Base-by-base conservation (phyloP, 345 rosid genomes). In the Salix arbutifolia region DNA sequence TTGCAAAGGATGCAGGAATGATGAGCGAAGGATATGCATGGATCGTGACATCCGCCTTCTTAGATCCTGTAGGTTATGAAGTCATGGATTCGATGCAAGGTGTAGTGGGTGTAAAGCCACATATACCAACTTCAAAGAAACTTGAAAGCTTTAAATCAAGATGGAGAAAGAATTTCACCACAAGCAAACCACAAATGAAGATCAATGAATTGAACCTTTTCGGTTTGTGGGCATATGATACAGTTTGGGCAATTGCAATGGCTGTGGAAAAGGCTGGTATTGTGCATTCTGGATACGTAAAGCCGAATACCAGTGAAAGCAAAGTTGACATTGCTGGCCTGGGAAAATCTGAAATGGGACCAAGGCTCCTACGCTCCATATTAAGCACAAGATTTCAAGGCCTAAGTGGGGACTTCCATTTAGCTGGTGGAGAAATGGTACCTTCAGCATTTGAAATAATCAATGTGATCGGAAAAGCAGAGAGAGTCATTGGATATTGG, bases 181-280 rank as follows among this genome's bases (percentile, higher is more conserved):
- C 65, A 48, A 23, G 25, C 65, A 67, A 74, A 40, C 56, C 80
- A 19, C 44, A 31, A 6, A 68, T 17, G 13, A n/a, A 14, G 19
- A 28, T 46, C 14, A n/a, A 26, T 11, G 80, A 65, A 52, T 44
- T 50, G 0, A 67, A 65, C 37, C 31, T 71, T 35, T 80, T 67
- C n/a, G 76, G 76, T 17, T 52, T 84, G n/a, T 65, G 85, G 86
- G 87, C 85, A 21, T 86, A 84, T 80, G 89, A 86, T 78, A 68
- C 84, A 14, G 30, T 80, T 67, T 81, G 82, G 70, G 89, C 86
- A 73, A 50, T 84, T 44, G 89, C 89, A 46, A 76, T 65, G 74
- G 87, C 87, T 0, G 78, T 72, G 23, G 87, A 86, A 82, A 78
- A 65, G 44, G 33, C 11, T 13, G 18, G 25, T 48, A 10, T 25